Conservation (phyloP, 2,329 filamentous ascomycete species). For the Pseudogymnoascus destructans region DNA sequence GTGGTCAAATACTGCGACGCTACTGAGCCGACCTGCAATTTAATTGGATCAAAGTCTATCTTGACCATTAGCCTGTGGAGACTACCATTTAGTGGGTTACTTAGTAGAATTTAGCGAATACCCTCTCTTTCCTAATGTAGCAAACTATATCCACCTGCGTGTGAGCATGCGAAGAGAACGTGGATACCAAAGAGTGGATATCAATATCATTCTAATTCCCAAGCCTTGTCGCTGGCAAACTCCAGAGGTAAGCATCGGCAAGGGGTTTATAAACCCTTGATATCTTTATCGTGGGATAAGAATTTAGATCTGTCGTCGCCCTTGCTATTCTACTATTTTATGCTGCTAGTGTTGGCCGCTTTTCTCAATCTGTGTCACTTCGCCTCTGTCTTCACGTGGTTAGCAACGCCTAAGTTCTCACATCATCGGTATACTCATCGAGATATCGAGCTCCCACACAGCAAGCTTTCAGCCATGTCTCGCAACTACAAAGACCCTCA, state of each 20-base stretch:
- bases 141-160: background rate
- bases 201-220: background rate
- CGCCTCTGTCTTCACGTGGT: background rate
- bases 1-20: background rate
- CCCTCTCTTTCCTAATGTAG: slow-evolving; percentile 1
- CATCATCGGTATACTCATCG: background rate
- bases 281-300: background rate
- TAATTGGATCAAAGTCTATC: background rate
- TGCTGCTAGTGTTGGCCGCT: background rate
- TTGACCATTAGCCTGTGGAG: background rate
- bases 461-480: background rate
- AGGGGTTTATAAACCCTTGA: slow-evolving; percentile 4
- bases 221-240: background rate
- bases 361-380: background rate
- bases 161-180: background rate
- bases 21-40: background rate
- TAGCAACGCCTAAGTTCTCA: background rate
- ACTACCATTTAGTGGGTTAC: background rate
- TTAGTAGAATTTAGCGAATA: background rate
- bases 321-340: background rate
- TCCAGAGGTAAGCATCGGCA: background rate
- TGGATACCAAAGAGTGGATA: background rate
- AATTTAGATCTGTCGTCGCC: background rate
- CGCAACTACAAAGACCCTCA: slow-evolving; percentile 6
- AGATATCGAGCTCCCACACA: background rate